Base-by-base conservation (phyloP, 306 rosid species). In the Begonia masoniana region DNA sequence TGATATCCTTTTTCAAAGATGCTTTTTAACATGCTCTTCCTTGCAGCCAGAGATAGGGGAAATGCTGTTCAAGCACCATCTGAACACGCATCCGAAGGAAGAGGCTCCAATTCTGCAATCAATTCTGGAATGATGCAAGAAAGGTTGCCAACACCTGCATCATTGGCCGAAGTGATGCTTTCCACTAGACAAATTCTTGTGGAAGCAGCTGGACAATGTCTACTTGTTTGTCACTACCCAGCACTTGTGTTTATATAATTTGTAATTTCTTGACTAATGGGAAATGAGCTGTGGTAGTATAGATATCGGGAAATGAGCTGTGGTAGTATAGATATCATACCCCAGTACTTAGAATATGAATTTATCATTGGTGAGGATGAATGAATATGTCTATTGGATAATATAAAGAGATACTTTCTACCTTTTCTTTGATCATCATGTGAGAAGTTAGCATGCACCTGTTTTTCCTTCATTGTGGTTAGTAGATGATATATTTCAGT, bases 81-180 rank as follows among this genome's bases (percentile, higher is more conserved):
- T 59, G 62, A 51, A 55, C 73, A 23, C 56, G 62, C 68, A 66
- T 67, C 58, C 59, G 87, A 56, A 54, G 87, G 68, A 69, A 69
- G 61, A 43, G 65, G 77, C 63, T 72, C 83, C 11, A 60, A 48
- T 67, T 59, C 88, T 41, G 77, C 75, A 43, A 68, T 76, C 11
- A 60, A 48, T 67, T 59, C 88, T 41, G 77, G 76, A 43, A 68
- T 76, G 52, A 61, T 70, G 48, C 65, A 59, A 35, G 80, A 79
- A 67, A 78, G 78, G 57, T 60, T 81, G 60, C 73, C 88, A 58
- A 75, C 99, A 58, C 93, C 96, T 17, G 72, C 87, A 64, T 79
- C 82, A 51, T 76, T 92, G 82, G 99, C 96, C 41, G 99, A 79
- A 74, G 79, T 92, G 57, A 68, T 84, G 65, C 87, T 53, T 68